These are phyloP conservation scores for Fonsecaea nubica DNA, from an alignment of 2,329 filamentous ascomycete genomes.

Conservation along the genomic window DNA sequence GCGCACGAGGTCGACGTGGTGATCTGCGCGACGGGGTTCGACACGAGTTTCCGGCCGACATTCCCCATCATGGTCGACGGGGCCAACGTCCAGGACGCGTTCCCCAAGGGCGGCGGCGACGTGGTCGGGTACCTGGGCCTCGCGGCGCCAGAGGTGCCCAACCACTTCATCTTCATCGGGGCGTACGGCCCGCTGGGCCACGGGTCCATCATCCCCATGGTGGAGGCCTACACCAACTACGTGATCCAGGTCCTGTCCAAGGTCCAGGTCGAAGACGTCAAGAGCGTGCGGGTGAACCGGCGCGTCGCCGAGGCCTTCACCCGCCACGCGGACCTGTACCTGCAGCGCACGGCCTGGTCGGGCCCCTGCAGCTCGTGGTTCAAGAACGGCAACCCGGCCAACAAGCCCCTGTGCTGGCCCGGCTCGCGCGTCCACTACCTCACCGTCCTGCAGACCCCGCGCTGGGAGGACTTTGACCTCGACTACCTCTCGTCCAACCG, in stretches of 20 bases:
- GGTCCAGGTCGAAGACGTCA: conserved; percentile 44
- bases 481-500: conserved; percentile 41
- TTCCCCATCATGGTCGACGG: conserved; percentile 23
- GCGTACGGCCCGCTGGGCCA: conserved; percentile 41
- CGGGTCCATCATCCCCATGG: conserved; percentile 38
- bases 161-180: conserved; percentile 44
- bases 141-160: conserved; percentile 40
- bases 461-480: conserved; percentile 17
- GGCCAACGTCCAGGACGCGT: conserved; percentile 17
- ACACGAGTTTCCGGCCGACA: conserved; percentile 8
- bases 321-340: conserved; percentile 43
- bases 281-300: conserved; percentile 40
- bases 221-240: conserved; percentile 40
- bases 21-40: conserved; percentile 36
- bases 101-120: conserved; percentile 43
- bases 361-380: conserved; percentile 16
- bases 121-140: conserved; percentile 41
- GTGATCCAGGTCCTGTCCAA: conserved; percentile 42
- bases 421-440: conserved; percentile 43
- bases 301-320: conserved; percentile 43
- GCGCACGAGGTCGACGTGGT: conserved; percentile 39
- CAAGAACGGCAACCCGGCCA: conserved; percentile 12
- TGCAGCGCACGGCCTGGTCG: conserved; percentile 42
- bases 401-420: conserved; percentile 48
- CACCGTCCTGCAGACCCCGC: conserved; percentile 43